Conservation (phyloP, 2,329 filamentous ascomycete species). For the Monosporascus ibericus region DNA sequence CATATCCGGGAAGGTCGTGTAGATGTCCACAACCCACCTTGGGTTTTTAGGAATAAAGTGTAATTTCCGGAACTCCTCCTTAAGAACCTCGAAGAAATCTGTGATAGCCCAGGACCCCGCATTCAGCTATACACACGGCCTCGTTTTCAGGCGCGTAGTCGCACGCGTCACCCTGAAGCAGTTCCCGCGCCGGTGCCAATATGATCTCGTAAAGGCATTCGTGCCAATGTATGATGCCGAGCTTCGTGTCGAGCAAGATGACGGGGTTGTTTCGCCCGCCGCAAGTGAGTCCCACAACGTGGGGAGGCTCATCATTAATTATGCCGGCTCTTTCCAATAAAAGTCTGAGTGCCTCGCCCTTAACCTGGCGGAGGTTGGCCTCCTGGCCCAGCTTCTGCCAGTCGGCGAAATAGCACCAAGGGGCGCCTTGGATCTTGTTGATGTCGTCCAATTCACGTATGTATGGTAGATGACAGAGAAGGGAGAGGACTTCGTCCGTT, state of each 20-base stretch:
- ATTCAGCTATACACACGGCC: slow-evolving; percentile 18
- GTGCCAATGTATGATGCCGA: slow-evolving; percentile 21
- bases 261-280: slow-evolving; percentile 9
- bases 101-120: slow-evolving; percentile 17
- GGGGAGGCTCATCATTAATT: slow-evolving; percentile 5
- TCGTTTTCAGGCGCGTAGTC: slow-evolving; percentile 18
- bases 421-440: slow-evolving; percentile 1
- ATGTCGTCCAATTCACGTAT: slow-evolving; percentile 2
- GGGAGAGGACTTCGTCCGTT: slow-evolving; percentile 23
- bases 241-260: slow-evolving; percentile 22
- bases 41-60: slow-evolving; percentile 13
- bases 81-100: slow-evolving; percentile 20
- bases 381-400: slow-evolving; percentile 4
- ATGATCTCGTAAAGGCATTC: slow-evolving; percentile 11
- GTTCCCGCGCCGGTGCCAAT: slow-evolving; percentile 3
- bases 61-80: slow-evolving; percentile 17
- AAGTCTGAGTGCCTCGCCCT: not conserved
- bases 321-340: slow-evolving; percentile 4
- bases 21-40: slow-evolving; percentile 9
- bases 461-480: slow-evolving; percentile 27
- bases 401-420: slow-evolving; percentile 13
- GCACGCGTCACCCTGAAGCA: slow-evolving; percentile 14
- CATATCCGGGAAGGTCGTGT: slow-evolving; percentile 9
- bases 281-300: slow-evolving; percentile 10
- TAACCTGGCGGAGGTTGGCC: not conserved